Base-by-base conservation (phyloP, 2,329 filamentous ascomycete genomes). In the Ascomycota sp. region DNA sequence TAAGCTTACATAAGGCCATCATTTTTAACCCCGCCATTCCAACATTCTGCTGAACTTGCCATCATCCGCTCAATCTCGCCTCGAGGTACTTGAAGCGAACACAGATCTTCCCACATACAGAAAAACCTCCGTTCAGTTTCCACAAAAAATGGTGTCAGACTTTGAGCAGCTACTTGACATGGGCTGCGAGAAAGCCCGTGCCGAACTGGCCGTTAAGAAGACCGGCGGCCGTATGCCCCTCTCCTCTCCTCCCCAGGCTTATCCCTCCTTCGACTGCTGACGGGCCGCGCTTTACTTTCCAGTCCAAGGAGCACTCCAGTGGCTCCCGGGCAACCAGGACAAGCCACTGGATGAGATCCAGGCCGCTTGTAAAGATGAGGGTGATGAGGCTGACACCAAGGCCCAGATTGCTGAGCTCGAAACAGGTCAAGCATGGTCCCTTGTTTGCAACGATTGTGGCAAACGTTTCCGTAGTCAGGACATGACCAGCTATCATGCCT, bases 381-480 rank as follows among this genome's bases (percentile, higher is more conserved):
- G 64, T 4, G 55, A 59, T 3, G 61, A 68, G 7, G 62, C 61
- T 3, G 61, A 37, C 10, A 59, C 58, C 5, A 55, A 58, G 28
- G 60, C 64, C 22, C 61, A 76, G 41, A 66, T 69, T 8, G 65
- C 72, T 5, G 65, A 69, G n/a, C 59, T 85, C 3, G 63, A 78
- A 42, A 68, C 69, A 2, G 80, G 76, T 34, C 70, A 75, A 43
- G 60, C 69, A 32, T 69, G 72, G 44, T 92, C 82, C 29, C 69
- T 95, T 32, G 66, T 91, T 30, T 98, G 89, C 65, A 89, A 93
- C 39, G 86, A 94, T 33, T 98, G 89, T 47, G 77, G 78, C 46
- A 94, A 93, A 64, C 77, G 73, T 48, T 91, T 98, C 55, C 68
- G 80, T 40, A 81, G 71, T 44, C 69, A 76, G 38, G 72, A 73